Percentiles rank a stretch among this genome's conserved stretches.
Evolutionary conservation across 768 basidiomycete genomes (phyloP).

Genomic region (Termitomyces sp.): DNA sequence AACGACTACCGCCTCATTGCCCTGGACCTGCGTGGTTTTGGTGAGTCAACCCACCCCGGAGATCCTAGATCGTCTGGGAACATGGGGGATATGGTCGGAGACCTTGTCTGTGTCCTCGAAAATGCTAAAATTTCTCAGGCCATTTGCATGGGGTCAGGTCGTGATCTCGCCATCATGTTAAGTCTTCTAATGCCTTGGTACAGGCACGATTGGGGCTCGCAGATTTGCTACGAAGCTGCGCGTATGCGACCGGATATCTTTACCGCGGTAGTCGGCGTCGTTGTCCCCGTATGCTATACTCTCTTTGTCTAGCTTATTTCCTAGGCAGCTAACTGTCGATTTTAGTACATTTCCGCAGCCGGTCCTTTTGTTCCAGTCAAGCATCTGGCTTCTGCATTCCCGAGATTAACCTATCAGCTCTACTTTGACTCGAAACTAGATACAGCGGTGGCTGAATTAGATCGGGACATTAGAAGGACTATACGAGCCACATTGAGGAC

Average conservation of each 20-base stretch:
- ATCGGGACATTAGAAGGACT: constrained; percentile 48
- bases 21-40: constrained; percentile 68
- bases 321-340: background rate
- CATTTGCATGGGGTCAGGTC: constrained; percentile 56
- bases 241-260: constrained; percentile 63
- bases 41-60: constrained; percentile 57
- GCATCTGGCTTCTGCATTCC: constrained; percentile 32
- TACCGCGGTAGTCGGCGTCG: constrained; percentile 48
- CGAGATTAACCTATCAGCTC: constrained; percentile 56
- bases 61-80: constrained; percentile 55
- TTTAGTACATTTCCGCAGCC: constrained; percentile 54
- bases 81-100: constrained; percentile 54
- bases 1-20: constrained; percentile 55
- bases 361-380: constrained; percentile 42
- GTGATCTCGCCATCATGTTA: background rate
- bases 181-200: no score
- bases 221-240: constrained; percentile 63
- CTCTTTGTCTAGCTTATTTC: background rate
- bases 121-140: constrained; percentile 42
- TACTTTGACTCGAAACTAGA: constrained; percentile 51
- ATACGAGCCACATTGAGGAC: constrained; percentile 52
- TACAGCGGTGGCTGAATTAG: constrained; percentile 46
- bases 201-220: constrained; percentile 76
- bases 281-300: constrained; percentile 46
- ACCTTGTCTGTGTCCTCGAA: constrained; percentile 57